These are phyloP conservation scores for Saccharomycopsis synnaedendra DNA, from an alignment of 805 yeast genomes.

Conservation along the genomic window DNA sequence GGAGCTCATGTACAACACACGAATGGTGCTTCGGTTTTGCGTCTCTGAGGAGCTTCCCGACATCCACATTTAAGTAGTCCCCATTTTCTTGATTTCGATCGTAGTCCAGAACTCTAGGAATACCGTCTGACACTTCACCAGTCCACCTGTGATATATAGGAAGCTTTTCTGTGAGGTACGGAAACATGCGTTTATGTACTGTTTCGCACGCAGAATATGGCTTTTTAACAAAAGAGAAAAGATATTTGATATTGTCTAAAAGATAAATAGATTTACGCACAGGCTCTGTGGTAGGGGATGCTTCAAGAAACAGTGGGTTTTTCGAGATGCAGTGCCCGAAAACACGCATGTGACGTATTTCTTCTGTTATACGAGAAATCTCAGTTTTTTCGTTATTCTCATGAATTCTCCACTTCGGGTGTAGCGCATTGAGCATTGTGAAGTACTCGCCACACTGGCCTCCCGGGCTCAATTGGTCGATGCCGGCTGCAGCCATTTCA, in stretches of 20 bases:
- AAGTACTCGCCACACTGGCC: too few relatives aligned
- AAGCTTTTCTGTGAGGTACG: slow-evolving; percentile 28
- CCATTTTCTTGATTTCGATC: neutral
- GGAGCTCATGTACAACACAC: slow-evolving; percentile 2
- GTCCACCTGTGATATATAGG: slow-evolving; percentile 33
- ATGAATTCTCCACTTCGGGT: too few relatives aligned
- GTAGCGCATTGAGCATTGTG: too few relatives aligned
- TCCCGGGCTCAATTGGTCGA: too few relatives aligned
- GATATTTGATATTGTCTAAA: slow-evolving; percentile 2
- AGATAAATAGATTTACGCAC: neutral
- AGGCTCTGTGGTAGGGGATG: too few relatives aligned
- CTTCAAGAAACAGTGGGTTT: too few relatives aligned
- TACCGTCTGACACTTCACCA: slow-evolving; percentile 19
- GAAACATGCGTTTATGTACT: slow-evolving; percentile 28
- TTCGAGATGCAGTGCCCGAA: too few relatives aligned
- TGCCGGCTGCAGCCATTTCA: too few relatives aligned
- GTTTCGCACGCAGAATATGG: neutral
- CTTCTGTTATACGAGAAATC: too few relatives aligned
- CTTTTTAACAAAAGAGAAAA: neutral
- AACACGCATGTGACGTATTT: too few relatives aligned
- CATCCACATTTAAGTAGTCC: slow-evolving; percentile 19
- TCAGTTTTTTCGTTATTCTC: too few relatives aligned
- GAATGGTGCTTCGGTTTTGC: neutral
- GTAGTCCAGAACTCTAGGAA: neutral
- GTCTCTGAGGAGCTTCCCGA: neutral